phyloP scores from a whole-genome alignment of 106 monocot species.

The Allium sativum region DNA sequence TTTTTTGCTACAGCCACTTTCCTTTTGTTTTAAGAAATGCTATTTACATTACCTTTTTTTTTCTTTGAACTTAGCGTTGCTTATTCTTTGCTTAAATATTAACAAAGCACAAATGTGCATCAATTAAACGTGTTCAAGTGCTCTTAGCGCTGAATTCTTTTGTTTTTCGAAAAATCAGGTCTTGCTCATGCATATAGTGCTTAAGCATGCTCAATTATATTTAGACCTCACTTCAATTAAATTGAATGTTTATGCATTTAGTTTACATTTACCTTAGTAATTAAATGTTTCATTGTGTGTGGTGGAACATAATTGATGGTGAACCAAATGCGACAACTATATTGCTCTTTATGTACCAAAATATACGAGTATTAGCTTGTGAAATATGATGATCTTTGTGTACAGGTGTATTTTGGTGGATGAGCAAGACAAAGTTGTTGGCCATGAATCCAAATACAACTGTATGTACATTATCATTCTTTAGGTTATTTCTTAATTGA shows the following conservation, averaged over 20 bases:
- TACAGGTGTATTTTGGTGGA: constrained; percentile 95
- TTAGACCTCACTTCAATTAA: not conserved
- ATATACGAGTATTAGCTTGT: not conserved
- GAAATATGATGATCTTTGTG: not conserved
- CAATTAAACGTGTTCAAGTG: too few relatives aligned
- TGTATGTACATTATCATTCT: constrained; percentile 39
- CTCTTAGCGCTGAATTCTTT: too few relatives aligned
- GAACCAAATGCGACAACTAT: not conserved
- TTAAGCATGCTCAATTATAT: too few relatives aligned
- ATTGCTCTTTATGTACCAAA: not conserved
- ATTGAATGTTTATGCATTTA: not conserved
- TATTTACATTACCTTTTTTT: too few relatives aligned
- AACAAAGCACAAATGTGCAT: too few relatives aligned
- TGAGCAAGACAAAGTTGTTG: constrained; percentile 83
- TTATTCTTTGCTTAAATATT: too few relatives aligned
- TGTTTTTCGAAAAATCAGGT: too few relatives aligned
- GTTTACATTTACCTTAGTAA: not conserved
- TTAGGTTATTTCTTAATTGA: not conserved
- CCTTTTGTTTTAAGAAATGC: too few relatives aligned
- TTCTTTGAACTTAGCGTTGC: too few relatives aligned
- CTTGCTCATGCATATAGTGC: too few relatives aligned
- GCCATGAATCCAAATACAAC: constrained; percentile 95
- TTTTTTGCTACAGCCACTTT: too few relatives aligned
- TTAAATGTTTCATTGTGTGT: not conserved
- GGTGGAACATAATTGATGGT: not conserved